These are phyloP conservation scores for Leccinum truebloodii DNA, from an alignment of 768 basidiomycete species.

Conservation along the genomic window DNA sequence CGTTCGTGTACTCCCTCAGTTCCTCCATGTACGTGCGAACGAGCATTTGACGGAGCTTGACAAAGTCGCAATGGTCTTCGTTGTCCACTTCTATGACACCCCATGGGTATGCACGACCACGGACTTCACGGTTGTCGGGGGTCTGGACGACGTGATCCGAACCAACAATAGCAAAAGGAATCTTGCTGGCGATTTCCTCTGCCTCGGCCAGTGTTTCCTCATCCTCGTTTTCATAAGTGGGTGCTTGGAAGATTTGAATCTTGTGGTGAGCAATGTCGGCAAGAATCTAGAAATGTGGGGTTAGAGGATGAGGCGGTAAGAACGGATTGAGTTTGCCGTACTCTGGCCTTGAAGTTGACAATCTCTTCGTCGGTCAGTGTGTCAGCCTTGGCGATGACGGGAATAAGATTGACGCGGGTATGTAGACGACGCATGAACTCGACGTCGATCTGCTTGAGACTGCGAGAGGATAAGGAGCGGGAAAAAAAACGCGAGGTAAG, in stretches of 20 bases:
- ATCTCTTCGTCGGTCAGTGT: slow-evolving; percentile 98
- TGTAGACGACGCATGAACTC: slow-evolving; percentile 99
- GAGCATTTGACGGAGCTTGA: slow-evolving; percentile 99
- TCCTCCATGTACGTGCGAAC: slow-evolving; percentile 99
- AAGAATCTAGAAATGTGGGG: slow-evolving; percentile 60
- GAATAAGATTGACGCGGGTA: slow-evolving; percentile 97
- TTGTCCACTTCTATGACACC: slow-evolving; percentile 99
- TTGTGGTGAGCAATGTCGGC: slow-evolving; percentile 93
- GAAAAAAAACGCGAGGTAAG: neutral
- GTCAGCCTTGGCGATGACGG: slow-evolving; percentile 97
- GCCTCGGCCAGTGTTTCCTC: slow-evolving; percentile 97
- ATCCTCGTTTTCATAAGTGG: slow-evolving; percentile 96
- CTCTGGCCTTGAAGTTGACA: slow-evolving; percentile 88
- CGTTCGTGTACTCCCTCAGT: slow-evolving; percentile 94
- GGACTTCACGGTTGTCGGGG: slow-evolving; percentile 87
- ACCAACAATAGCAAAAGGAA: slow-evolving; percentile 98
- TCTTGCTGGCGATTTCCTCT: slow-evolving; percentile 97
- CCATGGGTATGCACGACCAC: slow-evolving; percentile 97
- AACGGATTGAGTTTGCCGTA: slow-evolving; percentile 36
- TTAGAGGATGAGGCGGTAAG: slow-evolving; percentile 1
- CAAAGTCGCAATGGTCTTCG: slow-evolving; percentile 98
- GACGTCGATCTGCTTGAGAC: slow-evolving; percentile 96
- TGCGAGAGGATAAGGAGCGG: slow-evolving; percentile 32
- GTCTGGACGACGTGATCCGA: slow-evolving; percentile 82
- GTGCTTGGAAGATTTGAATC: slow-evolving; percentile 98